These are phyloP conservation scores for Colletotrichum sp. DNA, from an alignment of 2,329 filamentous ascomycete genomes.

Conservation along the genomic window DNA sequence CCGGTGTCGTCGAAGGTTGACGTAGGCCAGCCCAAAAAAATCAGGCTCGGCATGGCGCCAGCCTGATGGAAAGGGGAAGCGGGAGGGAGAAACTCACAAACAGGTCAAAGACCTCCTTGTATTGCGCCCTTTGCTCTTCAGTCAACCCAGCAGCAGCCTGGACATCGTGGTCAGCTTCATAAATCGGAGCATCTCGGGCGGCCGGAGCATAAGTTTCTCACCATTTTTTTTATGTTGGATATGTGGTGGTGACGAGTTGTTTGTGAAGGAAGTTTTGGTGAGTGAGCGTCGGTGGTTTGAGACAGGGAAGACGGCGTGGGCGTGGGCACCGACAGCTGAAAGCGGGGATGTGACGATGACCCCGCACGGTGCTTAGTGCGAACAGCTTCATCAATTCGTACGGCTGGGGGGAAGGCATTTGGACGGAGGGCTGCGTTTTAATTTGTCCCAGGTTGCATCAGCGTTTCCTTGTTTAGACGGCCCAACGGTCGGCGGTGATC, in stretches of 20 bases:
- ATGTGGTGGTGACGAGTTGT: background rate
- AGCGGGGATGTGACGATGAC: constrained; percentile 18
- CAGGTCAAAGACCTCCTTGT: constrained; percentile 99
- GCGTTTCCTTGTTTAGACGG: background rate
- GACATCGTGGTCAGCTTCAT: background rate
- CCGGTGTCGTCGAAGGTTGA: background rate
- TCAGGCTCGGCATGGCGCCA: background rate
- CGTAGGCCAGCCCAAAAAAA: background rate
- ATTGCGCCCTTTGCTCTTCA: constrained; percentile 99
- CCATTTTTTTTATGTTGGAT: constrained; percentile 7
- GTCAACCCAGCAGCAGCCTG: constrained; percentile 58
- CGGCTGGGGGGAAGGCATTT: background rate
- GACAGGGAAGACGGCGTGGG: constrained; percentile 20
- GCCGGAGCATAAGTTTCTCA: background rate
- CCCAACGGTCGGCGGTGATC: background rate
- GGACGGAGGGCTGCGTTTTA: background rate
- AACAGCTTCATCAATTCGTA: background rate
- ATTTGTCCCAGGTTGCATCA: background rate
- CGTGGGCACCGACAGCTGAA: constrained; percentile 11
- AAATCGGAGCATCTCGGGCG: background rate
- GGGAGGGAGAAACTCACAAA: constrained; percentile 74
- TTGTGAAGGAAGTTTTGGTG: constrained; percentile 15
- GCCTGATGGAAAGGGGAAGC: constrained; percentile 4
- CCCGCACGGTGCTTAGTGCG: constrained; percentile 4
- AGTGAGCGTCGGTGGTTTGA: constrained; percentile 15